These are phyloP conservation scores for Lactarius evosmus DNA, from an alignment of 768 basidiomycete genomes.

Conservation along the genomic window DNA sequence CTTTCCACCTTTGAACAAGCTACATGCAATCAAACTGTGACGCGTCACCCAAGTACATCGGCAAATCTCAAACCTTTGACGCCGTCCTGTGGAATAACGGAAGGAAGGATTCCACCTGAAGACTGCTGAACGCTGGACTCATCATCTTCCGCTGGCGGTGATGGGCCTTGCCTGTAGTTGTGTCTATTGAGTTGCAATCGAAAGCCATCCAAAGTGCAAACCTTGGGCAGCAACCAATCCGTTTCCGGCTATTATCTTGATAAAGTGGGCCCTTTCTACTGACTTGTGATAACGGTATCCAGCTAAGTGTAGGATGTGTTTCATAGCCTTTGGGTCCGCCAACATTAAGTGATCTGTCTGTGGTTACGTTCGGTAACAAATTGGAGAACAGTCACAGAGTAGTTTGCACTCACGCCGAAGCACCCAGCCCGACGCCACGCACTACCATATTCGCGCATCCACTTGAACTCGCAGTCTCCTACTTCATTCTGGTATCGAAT, in stretches of 20 bases:
- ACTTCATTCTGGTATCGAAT: slow-evolving; percentile 21
- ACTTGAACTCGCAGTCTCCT: slow-evolving; percentile 28
- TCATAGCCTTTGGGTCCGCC: slow-evolving; percentile 27
- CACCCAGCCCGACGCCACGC: slow-evolving; percentile 27
- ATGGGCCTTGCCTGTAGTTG: slow-evolving; percentile 27
- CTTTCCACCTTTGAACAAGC: slow-evolving; percentile 32
- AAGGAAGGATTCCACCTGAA: slow-evolving; percentile 30
- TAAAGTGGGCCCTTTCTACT: slow-evolving; percentile 13
- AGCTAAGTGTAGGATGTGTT: slow-evolving; percentile 33
- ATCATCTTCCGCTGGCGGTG: slow-evolving; percentile 32
- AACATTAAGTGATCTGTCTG: slow-evolving; percentile 1
- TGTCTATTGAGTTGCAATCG: neutral
- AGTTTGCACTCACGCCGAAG: slow-evolving; percentile 27
- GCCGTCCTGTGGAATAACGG: slow-evolving; percentile 29
- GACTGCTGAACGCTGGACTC: slow-evolving; percentile 31
- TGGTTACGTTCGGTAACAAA: slow-evolving; percentile 19
- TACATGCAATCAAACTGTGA: neutral
- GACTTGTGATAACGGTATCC: slow-evolving; percentile 31
- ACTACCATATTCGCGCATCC: slow-evolving; percentile 28
- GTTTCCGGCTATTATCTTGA: slow-evolving; percentile 22
- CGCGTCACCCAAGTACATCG: neutral
- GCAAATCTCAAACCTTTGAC: slow-evolving; percentile 24
- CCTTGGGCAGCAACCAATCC: slow-evolving; percentile 28
- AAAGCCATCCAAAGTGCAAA: neutral
- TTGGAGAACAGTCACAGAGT: neutral